Evolutionary conservation across 352 stramenopile species (phyloP).

Genomic region (Pythium rishiriense): DNA sequence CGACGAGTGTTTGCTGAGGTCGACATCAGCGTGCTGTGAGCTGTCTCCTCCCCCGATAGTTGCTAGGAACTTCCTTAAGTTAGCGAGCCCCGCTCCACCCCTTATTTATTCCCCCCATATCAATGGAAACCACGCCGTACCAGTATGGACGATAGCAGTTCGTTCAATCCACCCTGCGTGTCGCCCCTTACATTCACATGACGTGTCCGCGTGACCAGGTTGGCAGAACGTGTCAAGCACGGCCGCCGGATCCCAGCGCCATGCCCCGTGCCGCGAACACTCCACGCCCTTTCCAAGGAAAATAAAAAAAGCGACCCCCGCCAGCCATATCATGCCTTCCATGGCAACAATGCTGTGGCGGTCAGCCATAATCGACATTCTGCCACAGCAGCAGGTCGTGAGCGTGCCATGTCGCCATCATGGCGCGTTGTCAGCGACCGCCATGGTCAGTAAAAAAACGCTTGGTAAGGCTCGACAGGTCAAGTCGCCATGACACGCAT

Average conservation of each 20-base stretch:
- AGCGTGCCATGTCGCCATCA: not conserved
- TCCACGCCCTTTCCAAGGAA: not conserved
- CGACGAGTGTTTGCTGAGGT: conserved; percentile 79
- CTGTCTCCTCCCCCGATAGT: not conserved
- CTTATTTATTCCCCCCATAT: conserved; percentile 21
- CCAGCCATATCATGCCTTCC: not conserved
- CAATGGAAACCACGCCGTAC: conserved; percentile 7
- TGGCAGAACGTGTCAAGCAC: not conserved
- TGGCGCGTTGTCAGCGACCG: not conserved
- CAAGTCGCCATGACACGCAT: not conserved
- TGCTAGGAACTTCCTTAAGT: conserved; percentile 15
- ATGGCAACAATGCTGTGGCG: not conserved
- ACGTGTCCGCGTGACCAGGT: not conserved
- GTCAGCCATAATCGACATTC: not conserved
- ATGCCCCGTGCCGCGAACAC: not conserved
- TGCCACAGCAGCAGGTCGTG: not conserved
- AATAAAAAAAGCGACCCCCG: too few relatives aligned
- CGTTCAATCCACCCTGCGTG: not conserved
- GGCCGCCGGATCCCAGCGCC: not conserved
- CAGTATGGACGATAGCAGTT: conserved; percentile 14
- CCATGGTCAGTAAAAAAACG: not conserved
- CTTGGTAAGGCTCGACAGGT: too few relatives aligned
- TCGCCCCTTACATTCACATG: not conserved
- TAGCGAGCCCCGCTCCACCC: conserved; percentile 17
- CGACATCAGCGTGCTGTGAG: conserved; percentile 43